phyloP scores from a whole-genome alignment of 208 protist genomes.

The Acanthamoeba lenticulata region DNA sequence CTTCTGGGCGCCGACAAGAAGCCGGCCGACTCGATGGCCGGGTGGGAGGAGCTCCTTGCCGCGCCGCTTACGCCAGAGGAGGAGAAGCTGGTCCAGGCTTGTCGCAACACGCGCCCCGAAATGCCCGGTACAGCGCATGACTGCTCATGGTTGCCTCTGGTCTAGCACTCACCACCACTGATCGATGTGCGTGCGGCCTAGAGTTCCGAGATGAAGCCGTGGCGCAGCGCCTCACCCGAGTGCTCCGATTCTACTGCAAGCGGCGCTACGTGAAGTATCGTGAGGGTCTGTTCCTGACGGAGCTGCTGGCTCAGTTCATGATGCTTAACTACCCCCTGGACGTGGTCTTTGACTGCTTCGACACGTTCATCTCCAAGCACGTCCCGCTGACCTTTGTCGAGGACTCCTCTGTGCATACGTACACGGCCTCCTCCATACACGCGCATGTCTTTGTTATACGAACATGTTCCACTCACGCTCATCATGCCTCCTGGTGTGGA shows the following conservation, averaged over 20 bases:
- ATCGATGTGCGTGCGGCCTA: too few relatives aligned
- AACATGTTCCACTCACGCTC: background rate
- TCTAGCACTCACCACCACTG: background rate
- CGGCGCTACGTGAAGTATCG: conserved; percentile 11
- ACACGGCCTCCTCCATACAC: background rate
- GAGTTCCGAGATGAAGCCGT: background rate
- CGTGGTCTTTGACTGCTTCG: background rate
- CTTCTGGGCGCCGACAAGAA: background rate
- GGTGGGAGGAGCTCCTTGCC: background rate
- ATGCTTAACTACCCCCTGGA: conserved; percentile 4
- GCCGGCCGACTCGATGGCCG: conserved; percentile 6
- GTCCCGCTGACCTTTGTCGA: background rate
- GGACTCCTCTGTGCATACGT: conserved; percentile 5
- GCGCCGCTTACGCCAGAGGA: background rate
- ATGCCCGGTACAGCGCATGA: background rate
- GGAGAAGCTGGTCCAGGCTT: background rate
- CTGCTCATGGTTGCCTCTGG: background rate
- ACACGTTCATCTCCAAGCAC: background rate
- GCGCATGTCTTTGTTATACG: background rate
- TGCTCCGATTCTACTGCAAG: conserved; percentile 31
- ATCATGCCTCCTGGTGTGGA: background rate
- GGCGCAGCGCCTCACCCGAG: background rate
- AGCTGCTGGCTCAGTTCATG: background rate
- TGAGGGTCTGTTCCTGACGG: background rate
- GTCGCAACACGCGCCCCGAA: background rate